These are phyloP conservation scores for Fusarium sp. DNA, from an alignment of 2,329 filamentous ascomycete genomes.

Conservation along the genomic window DNA sequence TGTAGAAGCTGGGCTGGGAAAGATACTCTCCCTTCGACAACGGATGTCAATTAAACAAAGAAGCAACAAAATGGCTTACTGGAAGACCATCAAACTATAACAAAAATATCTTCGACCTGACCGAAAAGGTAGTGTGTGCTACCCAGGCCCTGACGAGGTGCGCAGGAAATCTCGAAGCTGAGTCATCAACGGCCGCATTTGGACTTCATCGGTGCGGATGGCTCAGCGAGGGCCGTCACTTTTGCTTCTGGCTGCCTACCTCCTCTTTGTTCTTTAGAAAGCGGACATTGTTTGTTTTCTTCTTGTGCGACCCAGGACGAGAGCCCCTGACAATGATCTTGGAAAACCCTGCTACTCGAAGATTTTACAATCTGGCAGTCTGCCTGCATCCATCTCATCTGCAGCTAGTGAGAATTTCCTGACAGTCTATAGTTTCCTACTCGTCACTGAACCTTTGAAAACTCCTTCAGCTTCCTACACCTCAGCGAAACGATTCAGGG, in stretches of 20 bases:
- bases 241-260: neutral
- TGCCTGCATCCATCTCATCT: neutral
- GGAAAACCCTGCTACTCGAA: neutral
- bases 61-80: neutral
- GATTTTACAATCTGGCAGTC: neutral
- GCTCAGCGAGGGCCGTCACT: neutral
- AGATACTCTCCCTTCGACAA: neutral
- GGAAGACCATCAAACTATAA: neutral
- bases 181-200: neutral
- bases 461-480: neutral
- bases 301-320: neutral
- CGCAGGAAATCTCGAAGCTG: neutral
- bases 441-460: neutral
- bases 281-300: neutral
- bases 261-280: neutral
- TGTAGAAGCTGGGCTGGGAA: neutral
- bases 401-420: accelerated
- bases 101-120: neutral
- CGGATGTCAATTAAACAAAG: neutral
- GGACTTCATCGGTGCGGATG: neutral
- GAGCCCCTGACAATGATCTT: neutral
- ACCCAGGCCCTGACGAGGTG: neutral
- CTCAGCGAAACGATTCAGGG: neutral
- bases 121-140: neutral
- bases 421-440: neutral